These are phyloP conservation scores for Pseudoturritis turrita DNA, from an alignment of 345 rosid species.

Conservation along the genomic window DNA sequence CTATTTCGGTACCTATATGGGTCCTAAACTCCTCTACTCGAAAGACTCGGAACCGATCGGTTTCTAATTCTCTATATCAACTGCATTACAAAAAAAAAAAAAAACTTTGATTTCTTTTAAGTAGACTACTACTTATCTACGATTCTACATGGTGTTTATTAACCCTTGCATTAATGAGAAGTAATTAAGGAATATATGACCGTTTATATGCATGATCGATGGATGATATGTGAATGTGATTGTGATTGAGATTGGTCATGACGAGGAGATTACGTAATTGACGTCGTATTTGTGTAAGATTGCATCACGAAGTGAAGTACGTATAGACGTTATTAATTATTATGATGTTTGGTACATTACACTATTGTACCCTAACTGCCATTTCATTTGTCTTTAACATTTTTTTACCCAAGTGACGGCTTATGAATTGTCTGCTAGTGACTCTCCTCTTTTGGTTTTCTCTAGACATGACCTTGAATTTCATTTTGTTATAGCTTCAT, in stretches of 20 bases:
- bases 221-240: background rate
- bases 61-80: too few relatives aligned
- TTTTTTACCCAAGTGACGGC: conserved; percentile 14
- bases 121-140: background rate
- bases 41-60: too few relatives aligned
- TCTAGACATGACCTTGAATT: background rate
- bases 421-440: conserved; percentile 1
- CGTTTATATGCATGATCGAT: background rate
- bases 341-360: conserved; percentile 24
- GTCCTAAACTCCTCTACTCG: too few relatives aligned
- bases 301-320: conserved; percentile 24
- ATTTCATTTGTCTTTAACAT: conserved; percentile 15
- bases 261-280: conserved; percentile 20
- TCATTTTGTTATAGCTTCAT: background rate
- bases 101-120: background rate
- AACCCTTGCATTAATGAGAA: background rate
- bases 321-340: conserved; percentile 19
- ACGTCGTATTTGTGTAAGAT: conserved; percentile 24
- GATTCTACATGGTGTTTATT: background rate
- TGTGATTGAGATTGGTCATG: conserved; percentile 18
- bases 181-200: background rate
- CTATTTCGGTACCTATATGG: too few relatives aligned
- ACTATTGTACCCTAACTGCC: conserved; percentile 28
- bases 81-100: background rate
- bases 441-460: background rate